Base-by-base conservation (phyloP, 2,329 filamentous ascomycete species). In the Cordyceps sp. region DNA sequence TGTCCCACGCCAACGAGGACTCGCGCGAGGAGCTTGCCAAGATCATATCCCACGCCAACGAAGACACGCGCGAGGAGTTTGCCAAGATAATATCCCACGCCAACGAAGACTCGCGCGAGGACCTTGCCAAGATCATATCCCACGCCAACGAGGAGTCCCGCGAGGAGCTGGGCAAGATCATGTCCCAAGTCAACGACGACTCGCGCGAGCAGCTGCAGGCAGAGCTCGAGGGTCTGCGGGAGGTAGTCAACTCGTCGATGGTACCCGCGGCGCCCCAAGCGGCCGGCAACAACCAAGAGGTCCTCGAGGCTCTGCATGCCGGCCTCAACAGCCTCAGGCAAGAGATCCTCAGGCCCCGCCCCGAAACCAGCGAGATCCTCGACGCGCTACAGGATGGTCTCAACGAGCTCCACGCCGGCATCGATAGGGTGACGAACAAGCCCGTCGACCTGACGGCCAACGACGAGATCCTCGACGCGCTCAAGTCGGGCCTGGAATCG, bases 311-410 rank as follows among this genome's bases (percentile, higher is more conserved):
- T 9, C 58, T 88, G 3, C 73, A 69, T 20, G 71, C 69, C 28
- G 83, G 85, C 2, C 65, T 94, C 24, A 79, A 81, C 37, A 70
- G 68, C 27, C 65, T 94, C 22, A 71, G 83, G 5, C 64, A 70
- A 13, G 86, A 94, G 42, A 69, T 93, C 31, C 77, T 77, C 7
- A 61, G 69, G 12, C 68, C 69, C 3, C 61, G 69, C 28, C 61
- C 66, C 13, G 83, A 86, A 40, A 88, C 84, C 0, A 80, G 84
- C 32, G 85, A 94, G 46, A 81, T 93, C 10, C 64, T 96, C 2
- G 84, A 93, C 47, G 81, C 86, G 1, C 63, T 96, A 33, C 86
- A 92, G 36, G 85, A 94, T 50, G 86, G 86, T 2, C 66, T 96
- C 6, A 75, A 80, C 38, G 75, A 78, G 30, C 62, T 96, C 8